Base-by-base conservation (phyloP, 257 asterid genomes). In the Ilex asprella region DNA sequence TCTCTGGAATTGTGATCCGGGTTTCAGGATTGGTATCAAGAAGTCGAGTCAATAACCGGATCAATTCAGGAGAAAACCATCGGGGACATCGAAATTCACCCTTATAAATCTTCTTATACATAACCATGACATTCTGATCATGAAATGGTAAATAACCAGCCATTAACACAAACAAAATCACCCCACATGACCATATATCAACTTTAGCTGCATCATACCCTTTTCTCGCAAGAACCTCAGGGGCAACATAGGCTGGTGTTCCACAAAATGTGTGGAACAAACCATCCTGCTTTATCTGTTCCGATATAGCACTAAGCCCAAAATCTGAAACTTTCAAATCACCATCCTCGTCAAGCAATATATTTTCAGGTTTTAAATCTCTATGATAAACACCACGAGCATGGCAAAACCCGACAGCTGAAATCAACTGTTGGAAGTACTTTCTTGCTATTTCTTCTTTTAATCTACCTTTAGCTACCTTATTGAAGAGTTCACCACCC, bases 401-500 rank as follows among this genome's bases (percentile, higher is more conserved):
- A 47, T 74, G 79, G 16, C 75, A 74, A 39, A 69, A 69, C 5
- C 69, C 67, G 68, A 76, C 69, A 16, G 82, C 82, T 14, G 79
- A 77, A 2, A 74, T 68, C 16, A 78, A 15, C 43, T 74, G 83
- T 73, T 68, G 77, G 67, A 78, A 78, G 66, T 74, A 78, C 41
- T 47, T 54, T 41, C 78, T 62, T 14, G 83, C 75, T 0, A 63
- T 59, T 0, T 67, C 80, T 11, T 78, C 83, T 2, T 72, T 70
- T 51, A 78, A 30, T 11, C 75, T 59, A 0, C 80, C 80, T 62
- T 60, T 76, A 0, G 86, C 39, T 11, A 82, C 76, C 69, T 79
- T 82, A 2, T 70, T 64, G 39, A 82, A 82, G 12, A 82, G 63
- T 68, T 82, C 86, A n/a, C 86, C 84, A 39, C 89, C 89, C 9